Base-by-base conservation (phyloP, 2,329 filamentous ascomycete genomes). In the Fusarium sp. region DNA sequence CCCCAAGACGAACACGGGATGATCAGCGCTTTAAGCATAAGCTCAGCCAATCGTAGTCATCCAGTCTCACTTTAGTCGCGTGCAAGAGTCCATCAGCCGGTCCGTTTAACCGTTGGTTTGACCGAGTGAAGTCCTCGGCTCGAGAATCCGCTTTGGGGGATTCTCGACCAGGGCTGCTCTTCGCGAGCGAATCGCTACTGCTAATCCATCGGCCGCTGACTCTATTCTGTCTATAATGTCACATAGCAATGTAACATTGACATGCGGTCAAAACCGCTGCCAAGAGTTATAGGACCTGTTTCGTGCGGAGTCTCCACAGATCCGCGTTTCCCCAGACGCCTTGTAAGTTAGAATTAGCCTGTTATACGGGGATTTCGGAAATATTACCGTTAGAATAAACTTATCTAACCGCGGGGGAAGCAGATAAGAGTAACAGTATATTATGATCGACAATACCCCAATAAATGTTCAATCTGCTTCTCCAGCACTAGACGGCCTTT, bases 61-160 rank as follows among this genome's bases (percentile, higher is more conserved):
- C 19, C 13, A 5, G 4, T 24, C 24, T 24, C 11, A 22, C 28
- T 36, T 36, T 28, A 24, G 36, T 43, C 9, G 38, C 40, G 28
- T 31, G 28, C 28, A 10, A 31, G 28, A 31, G 4, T 13, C 46
- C 31, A 65, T 65, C 62, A 69, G 62, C 67, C 67, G 67, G 67
- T 66, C 67, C 67, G 67, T 64, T 67, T 67, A 69, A 53, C 67
- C 67, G 67, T 22, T 31, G 54, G 43, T 63, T 59, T 54, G 44
- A 24, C 55, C 47, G 61, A 69, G 24, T 15, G 17, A 31, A 34
- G 33, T 22, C 42, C 56, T 65, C 62, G 52, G 62, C 52, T 57
- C 42, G 42, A 53, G n/a, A 55, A 53, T 67, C 66, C 52, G 56
- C 39, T 54, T 38, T 45, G 42, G 51, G 54, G 54, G 44, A 53